Evolutionary conservation across 257 asterid genomes (phyloP).

Genomic region (Sherardia arvensis): DNA sequence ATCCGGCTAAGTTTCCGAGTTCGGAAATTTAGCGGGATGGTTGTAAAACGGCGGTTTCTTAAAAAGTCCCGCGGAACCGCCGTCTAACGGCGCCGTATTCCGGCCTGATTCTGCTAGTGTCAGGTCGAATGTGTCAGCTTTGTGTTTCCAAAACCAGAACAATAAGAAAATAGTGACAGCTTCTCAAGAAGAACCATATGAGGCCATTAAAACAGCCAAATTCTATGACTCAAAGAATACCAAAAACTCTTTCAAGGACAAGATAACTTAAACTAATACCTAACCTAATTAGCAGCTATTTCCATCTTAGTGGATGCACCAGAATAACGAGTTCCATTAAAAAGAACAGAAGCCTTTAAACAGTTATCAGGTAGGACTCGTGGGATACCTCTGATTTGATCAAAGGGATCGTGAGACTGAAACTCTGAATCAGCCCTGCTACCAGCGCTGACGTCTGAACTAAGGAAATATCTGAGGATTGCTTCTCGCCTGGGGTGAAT

Average conservation of each 20-base stretch:
- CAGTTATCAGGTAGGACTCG: conserved; percentile 31
- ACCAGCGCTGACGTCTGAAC: too few species aligned
- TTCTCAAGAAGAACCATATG: not conserved
- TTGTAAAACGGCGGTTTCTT: too few species aligned
- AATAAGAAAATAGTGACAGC: not conserved
- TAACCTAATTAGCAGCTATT: conserved; percentile 33
- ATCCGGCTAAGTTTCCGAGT: too few species aligned
- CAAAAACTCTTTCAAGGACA: not conserved
- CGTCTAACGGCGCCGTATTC: too few species aligned
- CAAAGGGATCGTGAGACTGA: conserved; percentile 10
- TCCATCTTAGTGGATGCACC: conserved; percentile 33
- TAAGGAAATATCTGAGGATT: conserved; percentile 33
- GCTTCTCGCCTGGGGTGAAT: conserved; percentile 25
- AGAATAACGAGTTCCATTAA: conserved; percentile 14
- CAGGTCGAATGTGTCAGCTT: too few species aligned
- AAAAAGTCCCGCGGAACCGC: too few species aligned
- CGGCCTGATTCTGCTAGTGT: too few species aligned
- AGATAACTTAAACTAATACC: conserved; percentile 5
- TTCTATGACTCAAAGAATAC: not conserved
- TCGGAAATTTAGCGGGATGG: too few species aligned
- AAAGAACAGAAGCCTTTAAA: conserved; percentile 29
- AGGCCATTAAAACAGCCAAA: not conserved
- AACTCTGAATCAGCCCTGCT: conserved; percentile 16
- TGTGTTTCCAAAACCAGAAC: not conserved
- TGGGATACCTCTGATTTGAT: conserved; percentile 16